Conservation (phyloP, 371 early-diverging fungal genomes). For the Actinomortierella ambigua region DNA sequence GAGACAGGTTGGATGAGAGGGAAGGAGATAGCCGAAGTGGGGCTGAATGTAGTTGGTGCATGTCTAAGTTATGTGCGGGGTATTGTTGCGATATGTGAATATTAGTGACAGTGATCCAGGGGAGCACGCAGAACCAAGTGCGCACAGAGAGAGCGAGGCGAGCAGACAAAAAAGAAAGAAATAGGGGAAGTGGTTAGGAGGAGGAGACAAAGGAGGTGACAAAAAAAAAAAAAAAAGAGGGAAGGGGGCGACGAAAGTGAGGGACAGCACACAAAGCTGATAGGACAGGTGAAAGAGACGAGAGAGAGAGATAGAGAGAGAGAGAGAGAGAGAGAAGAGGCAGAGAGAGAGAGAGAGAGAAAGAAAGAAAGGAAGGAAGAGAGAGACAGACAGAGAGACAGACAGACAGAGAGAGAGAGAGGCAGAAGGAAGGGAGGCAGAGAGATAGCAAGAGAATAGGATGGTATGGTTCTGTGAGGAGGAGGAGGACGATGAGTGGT, state of each 20-base stretch:
- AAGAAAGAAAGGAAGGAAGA: constrained; percentile 1
- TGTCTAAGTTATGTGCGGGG: constrained; percentile 6
- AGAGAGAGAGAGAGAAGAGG: not conserved
- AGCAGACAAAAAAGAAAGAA: not conserved
- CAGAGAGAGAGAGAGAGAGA: not conserved
- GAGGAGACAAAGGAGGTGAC: not conserved
- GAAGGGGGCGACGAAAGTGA: not conserved
- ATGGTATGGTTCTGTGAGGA: not conserved
- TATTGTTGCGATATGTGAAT: constrained; percentile 17
- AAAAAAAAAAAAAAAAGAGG: not conserved
- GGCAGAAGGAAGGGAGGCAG: not conserved
- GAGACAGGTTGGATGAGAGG: not conserved
- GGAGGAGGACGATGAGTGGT: not conserved
- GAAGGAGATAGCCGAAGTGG: not conserved
- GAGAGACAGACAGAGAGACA: no score
- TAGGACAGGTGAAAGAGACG: not conserved
- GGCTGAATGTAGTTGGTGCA: not conserved
- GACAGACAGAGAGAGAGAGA: not conserved
- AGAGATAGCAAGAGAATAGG: not conserved
- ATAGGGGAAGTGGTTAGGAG: not conserved
- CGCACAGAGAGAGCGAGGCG: no score
- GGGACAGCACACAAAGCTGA: not conserved
- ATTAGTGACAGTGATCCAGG: constrained; percentile 4
- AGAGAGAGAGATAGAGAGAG: constrained; percentile 4
- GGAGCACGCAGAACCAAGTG: not conserved